phyloP scores from a whole-genome alignment of 2,329 filamentous ascomycete species.

The Epichloe brachyelytri region DNA sequence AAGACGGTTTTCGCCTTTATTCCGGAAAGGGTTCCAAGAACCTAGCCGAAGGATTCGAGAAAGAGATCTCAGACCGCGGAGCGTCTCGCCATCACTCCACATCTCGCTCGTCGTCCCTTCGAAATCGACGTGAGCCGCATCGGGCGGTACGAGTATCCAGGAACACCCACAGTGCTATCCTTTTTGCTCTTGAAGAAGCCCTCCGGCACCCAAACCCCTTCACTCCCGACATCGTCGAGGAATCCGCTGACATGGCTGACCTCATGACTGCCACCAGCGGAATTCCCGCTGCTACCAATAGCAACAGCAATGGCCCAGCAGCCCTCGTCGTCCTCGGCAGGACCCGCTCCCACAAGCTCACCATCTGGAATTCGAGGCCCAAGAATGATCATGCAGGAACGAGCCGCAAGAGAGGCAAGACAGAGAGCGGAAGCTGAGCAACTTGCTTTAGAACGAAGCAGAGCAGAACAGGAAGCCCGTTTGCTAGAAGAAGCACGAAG shows the following conservation, averaged over 20 bases:
- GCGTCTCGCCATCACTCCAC: conserved; percentile 12
- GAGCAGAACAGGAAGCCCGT: conserved; percentile 43
- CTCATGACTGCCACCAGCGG: conserved; percentile 48
- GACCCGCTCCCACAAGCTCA: conserved; percentile 39
- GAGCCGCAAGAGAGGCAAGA: conserved; percentile 62
- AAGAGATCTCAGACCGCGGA: conserved; percentile 20
- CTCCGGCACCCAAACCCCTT: conserved; percentile 72
- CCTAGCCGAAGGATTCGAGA: conserved; percentile 32
- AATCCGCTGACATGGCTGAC: conserved; percentile 87
- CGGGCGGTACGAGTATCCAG: conserved; percentile 57
- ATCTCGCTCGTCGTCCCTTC: conserved; percentile 19
- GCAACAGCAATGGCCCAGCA: conserved; percentile 33
- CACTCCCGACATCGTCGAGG: conserved; percentile 72
- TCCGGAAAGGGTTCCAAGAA: conserved; percentile 32
- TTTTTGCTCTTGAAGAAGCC: conserved; percentile 90
- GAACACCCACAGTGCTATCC: conserved; percentile 77
- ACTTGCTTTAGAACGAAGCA: conserved; percentile 36
- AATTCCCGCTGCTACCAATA: conserved; percentile 36
- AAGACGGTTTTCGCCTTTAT: conserved; percentile 14
- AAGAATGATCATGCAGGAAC: conserved; percentile 82
- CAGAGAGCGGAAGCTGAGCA: conserved; percentile 55
- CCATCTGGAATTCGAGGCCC: conserved; percentile 66
- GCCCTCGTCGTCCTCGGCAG: conserved; percentile 31
- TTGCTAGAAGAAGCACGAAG: conserved; percentile 42
- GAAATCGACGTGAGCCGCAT: conserved; percentile 27